These are phyloP conservation scores for Beauveria sp. DNA, from an alignment of 2,329 filamentous ascomycete species.

Conservation along the genomic window DNA sequence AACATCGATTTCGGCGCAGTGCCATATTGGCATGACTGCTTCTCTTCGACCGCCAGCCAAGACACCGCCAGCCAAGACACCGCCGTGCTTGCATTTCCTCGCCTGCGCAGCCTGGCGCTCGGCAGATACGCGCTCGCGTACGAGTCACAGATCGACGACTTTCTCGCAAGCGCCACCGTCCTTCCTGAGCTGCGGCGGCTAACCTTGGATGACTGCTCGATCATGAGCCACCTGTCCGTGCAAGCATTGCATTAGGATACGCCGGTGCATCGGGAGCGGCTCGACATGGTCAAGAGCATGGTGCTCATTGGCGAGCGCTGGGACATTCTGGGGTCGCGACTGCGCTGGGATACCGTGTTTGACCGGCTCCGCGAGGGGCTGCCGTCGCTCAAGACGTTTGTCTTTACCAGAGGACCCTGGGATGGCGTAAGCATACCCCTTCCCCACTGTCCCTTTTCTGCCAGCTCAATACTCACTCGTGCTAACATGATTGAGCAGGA, in stretches of 20 bases:
- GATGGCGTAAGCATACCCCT: not conserved
- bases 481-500: not conserved
- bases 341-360: not conserved
- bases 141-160: not conserved
- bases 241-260: not conserved
- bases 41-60: not conserved
- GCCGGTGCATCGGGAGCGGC: not conserved
- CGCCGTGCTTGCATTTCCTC: not conserved
- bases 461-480: not conserved
- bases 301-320: not conserved
- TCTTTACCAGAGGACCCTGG: not conserved
- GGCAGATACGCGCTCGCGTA: not conserved
- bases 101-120: not conserved
- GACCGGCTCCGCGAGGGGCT: not conserved
- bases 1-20: not conserved
- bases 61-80: not conserved
- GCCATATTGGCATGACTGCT: not conserved
- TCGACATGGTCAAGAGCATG: not conserved
- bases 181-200: not conserved
- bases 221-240: not conserved
- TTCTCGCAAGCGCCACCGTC: not conserved
- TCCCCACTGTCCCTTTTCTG: too few species aligned
- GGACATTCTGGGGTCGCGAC: not conserved
- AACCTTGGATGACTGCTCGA: not conserved
- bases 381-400: not conserved